Conservation (phyloP, 176 grass and related monocot genomes). For the Cymbopogon citratus region DNA sequence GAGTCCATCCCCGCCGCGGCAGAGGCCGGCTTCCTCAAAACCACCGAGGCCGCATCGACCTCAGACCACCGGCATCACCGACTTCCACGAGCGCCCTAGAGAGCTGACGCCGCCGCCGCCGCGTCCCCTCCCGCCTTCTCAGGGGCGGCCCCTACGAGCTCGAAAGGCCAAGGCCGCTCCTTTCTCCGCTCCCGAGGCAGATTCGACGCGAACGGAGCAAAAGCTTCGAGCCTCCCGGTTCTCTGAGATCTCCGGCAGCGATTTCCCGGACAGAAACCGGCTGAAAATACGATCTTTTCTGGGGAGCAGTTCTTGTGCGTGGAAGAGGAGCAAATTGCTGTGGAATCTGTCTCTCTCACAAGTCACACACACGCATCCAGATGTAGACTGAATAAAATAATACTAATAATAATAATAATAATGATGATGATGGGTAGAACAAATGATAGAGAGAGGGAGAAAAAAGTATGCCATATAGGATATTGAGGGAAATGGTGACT, state of each 20-base stretch:
- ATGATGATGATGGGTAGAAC: not conserved
- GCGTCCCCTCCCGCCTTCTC: not conserved
- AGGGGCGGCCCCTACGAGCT: constrained; percentile 8
- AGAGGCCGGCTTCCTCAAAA: not conserved
- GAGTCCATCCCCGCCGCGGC: constrained; percentile 41
- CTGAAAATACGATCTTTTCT: constrained; percentile 19
- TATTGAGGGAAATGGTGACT: constrained; percentile 33
- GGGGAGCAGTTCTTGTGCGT: constrained; percentile 28
- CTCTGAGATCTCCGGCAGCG: constrained; percentile 6
- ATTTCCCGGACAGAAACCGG: not conserved
- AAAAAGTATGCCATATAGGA: not conserved
- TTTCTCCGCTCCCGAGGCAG: constrained; percentile 20
- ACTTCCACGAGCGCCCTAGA: constrained; percentile 8
- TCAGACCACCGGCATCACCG: constrained; percentile 4
- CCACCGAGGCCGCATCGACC: not conserved
- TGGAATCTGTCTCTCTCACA: constrained; percentile 35
- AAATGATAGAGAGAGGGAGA: not conserved
- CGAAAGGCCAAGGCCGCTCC: constrained; percentile 39
- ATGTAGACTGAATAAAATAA: constrained; percentile 30
- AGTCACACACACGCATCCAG: constrained; percentile 31
- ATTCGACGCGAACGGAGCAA: constrained; percentile 32
- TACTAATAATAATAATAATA: constrained; percentile 11
- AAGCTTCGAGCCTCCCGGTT: not conserved
- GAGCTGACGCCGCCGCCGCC: not conserved
- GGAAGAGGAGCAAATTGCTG: constrained; percentile 23